phyloP scores from a whole-genome alignment of 331 rosid genomes.

The Quercus lobata region DNA sequence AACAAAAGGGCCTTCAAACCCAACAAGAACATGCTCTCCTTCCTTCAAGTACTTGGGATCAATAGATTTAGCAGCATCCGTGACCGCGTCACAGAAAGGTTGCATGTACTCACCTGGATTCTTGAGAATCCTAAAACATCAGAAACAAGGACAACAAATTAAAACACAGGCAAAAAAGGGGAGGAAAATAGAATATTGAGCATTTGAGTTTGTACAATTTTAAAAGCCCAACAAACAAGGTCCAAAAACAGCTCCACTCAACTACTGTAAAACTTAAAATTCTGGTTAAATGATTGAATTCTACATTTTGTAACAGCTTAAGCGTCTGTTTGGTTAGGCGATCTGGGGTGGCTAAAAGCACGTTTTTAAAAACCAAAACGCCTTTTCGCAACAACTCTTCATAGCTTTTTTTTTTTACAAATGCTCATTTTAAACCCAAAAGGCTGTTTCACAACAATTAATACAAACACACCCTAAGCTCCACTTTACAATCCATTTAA shows the following conservation, averaged over 20 bases:
- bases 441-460: too few relatives aligned
- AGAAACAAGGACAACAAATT: background rate
- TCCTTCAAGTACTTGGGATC: constrained; percentile 79
- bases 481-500: too few relatives aligned
- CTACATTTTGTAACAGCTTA: too few relatives aligned
- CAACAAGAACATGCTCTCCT: constrained; percentile 86
- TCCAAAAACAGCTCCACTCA: background rate
- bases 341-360: too few relatives aligned
- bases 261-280: background rate
- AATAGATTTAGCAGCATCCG: constrained; percentile 69
- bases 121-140: constrained; percentile 59
- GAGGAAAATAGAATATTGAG: background rate
- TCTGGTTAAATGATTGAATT: too few relatives aligned
- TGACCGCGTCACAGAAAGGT: constrained; percentile 80
- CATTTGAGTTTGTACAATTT: background rate
- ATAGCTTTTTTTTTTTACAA: too few relatives aligned
- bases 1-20: constrained; percentile 93
- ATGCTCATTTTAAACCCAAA: too few relatives aligned
- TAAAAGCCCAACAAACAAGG: background rate
- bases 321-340: too few relatives aligned
- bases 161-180: background rate
- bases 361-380: too few relatives aligned
- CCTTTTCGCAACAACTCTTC: too few relatives aligned
- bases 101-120: constrained; percentile 88
- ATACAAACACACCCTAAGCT: too few relatives aligned